Evolutionary conservation across 495 filamentous ascomycete species (phyloP).

Genomic region (Bacidia rubella): DNA sequence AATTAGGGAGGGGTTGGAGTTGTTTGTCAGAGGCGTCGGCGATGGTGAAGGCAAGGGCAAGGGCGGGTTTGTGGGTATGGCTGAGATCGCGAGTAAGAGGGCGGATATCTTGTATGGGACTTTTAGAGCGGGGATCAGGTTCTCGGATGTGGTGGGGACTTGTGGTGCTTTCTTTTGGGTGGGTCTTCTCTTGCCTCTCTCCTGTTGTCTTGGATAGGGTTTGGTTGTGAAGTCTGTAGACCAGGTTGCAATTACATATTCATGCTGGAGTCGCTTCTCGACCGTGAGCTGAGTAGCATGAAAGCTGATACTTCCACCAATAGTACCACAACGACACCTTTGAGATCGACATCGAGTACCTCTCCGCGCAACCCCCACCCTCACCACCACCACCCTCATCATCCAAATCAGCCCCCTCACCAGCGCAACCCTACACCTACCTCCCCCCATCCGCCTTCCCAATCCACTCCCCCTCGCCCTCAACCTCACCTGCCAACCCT

Average conservation of each 20-base stretch:
- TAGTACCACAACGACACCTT: slow-evolving; percentile 65
- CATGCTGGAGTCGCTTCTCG: too few species aligned
- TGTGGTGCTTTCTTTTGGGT: slow-evolving; percentile 74
- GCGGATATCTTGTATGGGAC: slow-evolving; percentile 51
- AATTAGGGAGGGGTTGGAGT: too few species aligned
- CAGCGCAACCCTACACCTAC: too few species aligned
- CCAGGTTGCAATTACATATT: too few species aligned
- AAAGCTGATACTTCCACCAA: not conserved
- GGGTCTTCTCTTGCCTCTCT: slow-evolving; percentile 15
- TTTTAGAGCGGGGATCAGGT: slow-evolving; percentile 52
- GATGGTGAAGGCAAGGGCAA: slow-evolving; percentile 12
- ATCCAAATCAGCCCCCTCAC: too few species aligned
- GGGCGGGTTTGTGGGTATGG: slow-evolving; percentile 40
- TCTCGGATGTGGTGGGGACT: slow-evolving; percentile 44
- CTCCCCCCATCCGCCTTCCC: too few species aligned
- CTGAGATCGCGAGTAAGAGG: slow-evolving; percentile 44
- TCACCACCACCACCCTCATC: too few species aligned
- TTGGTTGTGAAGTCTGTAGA: too few species aligned
- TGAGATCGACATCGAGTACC: slow-evolving; percentile 68
- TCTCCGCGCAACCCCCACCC: slow-evolving; percentile 44
- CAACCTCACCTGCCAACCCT: too few species aligned
- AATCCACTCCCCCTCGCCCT: too few species aligned
- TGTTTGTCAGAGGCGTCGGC: slow-evolving; percentile 38
- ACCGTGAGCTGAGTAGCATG: too few species aligned
- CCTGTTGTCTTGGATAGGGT: too few species aligned